Evolutionary conservation across 2,329 filamentous ascomycete species (phyloP), one percentile per base, ranked within the genome.

Genomic region (Pyrenophora tritici-repentis): DNA sequence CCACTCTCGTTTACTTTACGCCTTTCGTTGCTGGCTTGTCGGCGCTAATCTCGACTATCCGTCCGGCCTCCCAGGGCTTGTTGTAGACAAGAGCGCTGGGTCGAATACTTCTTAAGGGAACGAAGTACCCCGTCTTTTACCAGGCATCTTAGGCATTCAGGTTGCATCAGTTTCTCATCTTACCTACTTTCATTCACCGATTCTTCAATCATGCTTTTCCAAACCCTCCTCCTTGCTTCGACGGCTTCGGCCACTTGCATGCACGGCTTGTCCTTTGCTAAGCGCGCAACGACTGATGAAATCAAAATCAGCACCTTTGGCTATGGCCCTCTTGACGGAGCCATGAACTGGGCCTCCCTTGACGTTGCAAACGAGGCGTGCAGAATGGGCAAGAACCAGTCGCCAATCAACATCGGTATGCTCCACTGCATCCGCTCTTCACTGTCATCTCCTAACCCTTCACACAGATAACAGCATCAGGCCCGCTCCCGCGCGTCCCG

Each of bases 321-420:
- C 36, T 80, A 79, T 64, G 72, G 71, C 26, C 73, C 72, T 41
- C 46, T 67, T 4, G 61, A 70, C 33, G 81, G 82, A 5, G 82
- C 82, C 0, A 69, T 81, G 47, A 81, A 79, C 67, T 85, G 82
- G 82, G 75, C 78, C 32, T 70, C 70, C 4, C 71, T 83, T 20
- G 67, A 75, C 40, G 44, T 63, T 13, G 70, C 72, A 13, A 82
- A 83, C 66, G 63, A 65, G 8, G 65, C 73, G 9, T 85, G 83
- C 64, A 77, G 76, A 33, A 70, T 64, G 2, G 82, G 83, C 31
- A 74, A 59, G 12, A 68, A 75, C 44, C 83, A 85, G 66, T 84
- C 82, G 0, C 83, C 83, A 45, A 83, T 86, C 66, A 78, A 83
- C 65, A 68, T 85, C 55, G 71, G 69, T 74, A 68, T 22, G 62